Conservation (phyloP, 345 rosid genomes). For the Brassica nigra region DNA sequence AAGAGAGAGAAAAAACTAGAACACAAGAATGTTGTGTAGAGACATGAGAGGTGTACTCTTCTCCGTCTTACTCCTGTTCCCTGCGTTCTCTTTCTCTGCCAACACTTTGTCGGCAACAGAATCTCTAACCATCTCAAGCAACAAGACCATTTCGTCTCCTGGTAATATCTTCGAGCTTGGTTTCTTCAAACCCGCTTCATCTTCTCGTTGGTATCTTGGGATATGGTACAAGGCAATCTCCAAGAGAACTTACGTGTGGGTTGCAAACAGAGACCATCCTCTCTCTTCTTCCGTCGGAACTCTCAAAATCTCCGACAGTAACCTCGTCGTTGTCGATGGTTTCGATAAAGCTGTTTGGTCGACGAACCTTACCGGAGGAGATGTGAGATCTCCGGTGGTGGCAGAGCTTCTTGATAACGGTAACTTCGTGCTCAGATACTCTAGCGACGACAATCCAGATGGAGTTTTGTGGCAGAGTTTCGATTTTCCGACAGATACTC, state of each 20-base stretch:
- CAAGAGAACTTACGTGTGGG: slow-evolving; percentile 69
- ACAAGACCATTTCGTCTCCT: slow-evolving; percentile 60
- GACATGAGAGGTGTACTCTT: slow-evolving; percentile 41
- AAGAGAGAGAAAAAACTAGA: not conserved
- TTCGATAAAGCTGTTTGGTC: not conserved
- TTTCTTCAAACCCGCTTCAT: slow-evolving; percentile 50
- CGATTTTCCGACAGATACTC: too few relatives aligned
- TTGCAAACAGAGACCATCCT: slow-evolving; percentile 82
- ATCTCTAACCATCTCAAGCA: slow-evolving; percentile 45
- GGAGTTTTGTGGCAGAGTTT: too few relatives aligned
- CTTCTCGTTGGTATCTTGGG: slow-evolving; percentile 65
- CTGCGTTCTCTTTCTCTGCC: slow-evolving; percentile 42
- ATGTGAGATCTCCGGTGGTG: not conserved
- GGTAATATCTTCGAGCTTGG: slow-evolving; percentile 68
- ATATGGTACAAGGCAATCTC: slow-evolving; percentile 75
- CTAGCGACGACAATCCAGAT: not conserved
- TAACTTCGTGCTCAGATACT: not conserved
- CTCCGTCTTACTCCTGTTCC: slow-evolving; percentile 39
- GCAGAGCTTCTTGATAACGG: not conserved
- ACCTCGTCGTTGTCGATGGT: slow-evolving; percentile 46
- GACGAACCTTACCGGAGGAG: not conserved
- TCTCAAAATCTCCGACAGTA: slow-evolving; percentile 48
- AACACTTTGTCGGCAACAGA: slow-evolving; percentile 50
- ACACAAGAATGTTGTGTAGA: slow-evolving; percentile 12
- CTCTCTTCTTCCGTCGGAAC: slow-evolving; percentile 51